Base-by-base conservation (phyloP, 2,329 filamentous ascomycete genomes). In the Apiospora pterosperma region DNA sequence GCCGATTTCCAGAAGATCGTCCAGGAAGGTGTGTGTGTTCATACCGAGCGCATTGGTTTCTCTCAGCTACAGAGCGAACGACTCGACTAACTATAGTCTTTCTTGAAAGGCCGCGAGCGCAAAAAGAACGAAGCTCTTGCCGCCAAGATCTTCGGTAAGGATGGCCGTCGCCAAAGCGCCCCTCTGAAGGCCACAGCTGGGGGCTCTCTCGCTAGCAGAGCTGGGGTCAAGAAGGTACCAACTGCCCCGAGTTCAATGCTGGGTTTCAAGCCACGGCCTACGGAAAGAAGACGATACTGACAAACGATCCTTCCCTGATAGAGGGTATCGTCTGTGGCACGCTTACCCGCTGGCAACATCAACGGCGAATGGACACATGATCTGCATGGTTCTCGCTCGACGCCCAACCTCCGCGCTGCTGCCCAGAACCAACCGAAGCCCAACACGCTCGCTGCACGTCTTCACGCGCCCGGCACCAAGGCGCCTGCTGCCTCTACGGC, bases 81-180 rank as follows among this genome's bases (percentile, higher is more conserved):
- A 19, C 28, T 16, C 23, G 11, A 31, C 59, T 61, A 41, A 34
- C 48, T 28, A 38, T 48, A 28, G 42, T 19, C 34, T 42, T 25
- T 25, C 31, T 34, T 12, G 4, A 44, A 69, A 88, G 87, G 83
- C 67, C 89, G 90, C 67, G 84, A 91, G 75, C 87, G 88, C 75
- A 90, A 90, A 79, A 89, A 88, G 79, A 89, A 90, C 70, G 87
- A 92, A 73, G 83, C 80, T 4, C 85, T 93, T n/a, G 91, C 91
- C 36, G 84, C 90, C 71, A 83, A 86, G 73, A 92, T 94, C 73
- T 89, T 94, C 70, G 86, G 86, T 69, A 81, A 78, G 68, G 85
- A 86, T 73, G 78, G 77, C 63, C 79, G 84, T 65, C 86, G 89
- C 69, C 78, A 83, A 38, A 90, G 85, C 72, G 84, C 88, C 42